These are phyloP conservation scores for Tulasnella sp. DNA, from an alignment of 768 basidiomycete genomes.

Conservation along the genomic window DNA sequence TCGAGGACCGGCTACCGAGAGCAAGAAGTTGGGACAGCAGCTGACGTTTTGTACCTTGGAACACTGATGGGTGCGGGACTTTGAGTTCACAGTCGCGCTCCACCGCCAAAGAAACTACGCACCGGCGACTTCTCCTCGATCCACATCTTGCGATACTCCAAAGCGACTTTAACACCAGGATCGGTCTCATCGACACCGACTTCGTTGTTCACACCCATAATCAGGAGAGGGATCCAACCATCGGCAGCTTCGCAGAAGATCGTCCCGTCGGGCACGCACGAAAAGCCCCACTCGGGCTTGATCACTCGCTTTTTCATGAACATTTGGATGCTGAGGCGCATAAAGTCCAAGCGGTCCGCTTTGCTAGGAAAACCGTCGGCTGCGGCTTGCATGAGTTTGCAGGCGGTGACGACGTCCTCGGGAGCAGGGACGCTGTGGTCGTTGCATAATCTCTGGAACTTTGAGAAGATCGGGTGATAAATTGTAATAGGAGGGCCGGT, in stretches of 20 bases:
- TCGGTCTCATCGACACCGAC: constrained; percentile 5
- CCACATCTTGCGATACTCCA: constrained; percentile 7
- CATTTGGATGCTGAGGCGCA: neutral
- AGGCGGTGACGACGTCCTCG: neutral
- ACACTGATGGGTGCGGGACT: neutral
- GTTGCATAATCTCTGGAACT: neutral
- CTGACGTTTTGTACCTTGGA: constrained; percentile 13
- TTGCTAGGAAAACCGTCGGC: neutral
- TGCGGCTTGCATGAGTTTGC: neutral
- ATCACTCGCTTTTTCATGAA: neutral
- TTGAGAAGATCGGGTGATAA: constrained; percentile 2
- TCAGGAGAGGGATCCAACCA: neutral
- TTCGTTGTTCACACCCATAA: constrained; percentile 7
- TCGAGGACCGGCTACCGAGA: constrained; percentile 24
- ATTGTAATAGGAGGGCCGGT: constrained; percentile 7
- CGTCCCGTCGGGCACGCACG: neutral
- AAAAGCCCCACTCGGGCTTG: neutral
- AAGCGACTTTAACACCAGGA: constrained; percentile 10
- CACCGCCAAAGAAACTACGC: neutral
- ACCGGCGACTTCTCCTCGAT: neutral
- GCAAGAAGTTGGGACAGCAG: constrained; percentile 26
- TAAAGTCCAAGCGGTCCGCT: neutral
- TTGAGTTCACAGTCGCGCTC: neutral
- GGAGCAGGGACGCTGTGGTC: neutral
- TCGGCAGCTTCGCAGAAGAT: neutral